These are phyloP conservation scores for Cystobasidium tubakii DNA, from an alignment of 768 basidiomycete species.

Conservation along the genomic window DNA sequence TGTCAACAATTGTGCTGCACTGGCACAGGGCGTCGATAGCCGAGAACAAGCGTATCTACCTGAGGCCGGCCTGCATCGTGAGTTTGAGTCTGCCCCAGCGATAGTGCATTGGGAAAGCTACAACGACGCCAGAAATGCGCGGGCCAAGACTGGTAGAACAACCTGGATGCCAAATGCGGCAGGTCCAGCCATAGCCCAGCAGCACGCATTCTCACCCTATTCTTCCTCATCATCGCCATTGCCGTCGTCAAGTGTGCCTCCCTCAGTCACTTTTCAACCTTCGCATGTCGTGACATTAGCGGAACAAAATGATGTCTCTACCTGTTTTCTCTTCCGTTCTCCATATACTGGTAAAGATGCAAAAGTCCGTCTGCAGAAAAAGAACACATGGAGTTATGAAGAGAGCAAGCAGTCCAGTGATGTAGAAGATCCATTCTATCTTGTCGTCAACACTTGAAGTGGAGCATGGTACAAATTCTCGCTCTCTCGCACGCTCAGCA, in stretches of 20 bases:
- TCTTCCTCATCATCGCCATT: no score
- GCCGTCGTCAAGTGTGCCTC: no score
- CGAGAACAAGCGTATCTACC: not conserved
- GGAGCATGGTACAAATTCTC: conserved; percentile 74
- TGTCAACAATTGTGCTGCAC: conserved; percentile 9
- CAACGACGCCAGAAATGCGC: no score
- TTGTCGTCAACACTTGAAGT: conserved; percentile 75
- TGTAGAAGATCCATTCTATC: conserved; percentile 58
- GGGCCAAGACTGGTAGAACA: no score
- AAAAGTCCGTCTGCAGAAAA: not conserved
- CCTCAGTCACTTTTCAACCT: conserved; percentile 25
- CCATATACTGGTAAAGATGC: not conserved
- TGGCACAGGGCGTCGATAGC: not conserved
- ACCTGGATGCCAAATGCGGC: no score
- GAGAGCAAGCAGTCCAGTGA: not conserved
- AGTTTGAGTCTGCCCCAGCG: not conserved
- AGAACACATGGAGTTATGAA: not conserved
- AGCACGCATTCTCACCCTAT: no score
- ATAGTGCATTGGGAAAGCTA: no score
- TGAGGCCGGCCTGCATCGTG: not conserved
- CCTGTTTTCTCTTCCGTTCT: not conserved
- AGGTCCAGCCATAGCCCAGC: no score
- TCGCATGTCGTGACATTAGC: conserved; percentile 47
- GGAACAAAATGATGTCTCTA: conserved; percentile 15
- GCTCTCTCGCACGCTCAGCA: not conserved